Evolutionary conservation across 2,329 filamentous ascomycete genomes (phyloP), one percentile per base, ranked within the genome.

Genomic region (Thelonectria rubi): DNA sequence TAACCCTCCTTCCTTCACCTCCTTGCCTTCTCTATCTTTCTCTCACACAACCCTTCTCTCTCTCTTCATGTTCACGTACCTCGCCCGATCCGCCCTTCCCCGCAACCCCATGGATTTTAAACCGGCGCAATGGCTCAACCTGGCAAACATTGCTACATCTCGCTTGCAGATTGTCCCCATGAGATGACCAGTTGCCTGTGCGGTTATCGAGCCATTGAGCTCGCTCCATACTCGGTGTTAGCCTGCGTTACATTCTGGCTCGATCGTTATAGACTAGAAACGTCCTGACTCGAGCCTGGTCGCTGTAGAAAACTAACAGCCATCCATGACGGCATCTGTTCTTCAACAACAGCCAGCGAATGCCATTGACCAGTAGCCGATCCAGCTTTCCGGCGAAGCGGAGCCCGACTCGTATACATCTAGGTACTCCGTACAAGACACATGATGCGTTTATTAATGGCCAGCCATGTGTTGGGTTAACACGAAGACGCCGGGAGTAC

Each of bases 271-370:
- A 30, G n/a, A n/a, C n/a, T 30, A 30, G 26, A 30, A 30, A 26
- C 34, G 34, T 6, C 34, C 5, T 37, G 34, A 10, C 15, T 14
- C 15, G 15, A 15, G 8, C 30, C 9, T 45, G 24, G 24, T 24
- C 32, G 11, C 12, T 15, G n/a, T 11, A 12, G 39, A 54, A 30
- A 42, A 20, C 30, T 8, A 24, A 54, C 42, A 21, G 6, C 15
- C 34, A 37, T 52, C 34, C 15, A 52, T 46, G 55, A 52, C 48
- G 40, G 20, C 32, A 53, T 56, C 6, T 34, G 4, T 34, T 34
- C 34, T 37, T 37, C 34, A 37, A 37, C 34, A 37, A 37, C 11
- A 37, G 34, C 34, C 34, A 15, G 12, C 9, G 17, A 12, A 21
- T 5, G 12, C 24, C 17, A 20, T 42, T 45, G 51, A 34, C 15